phyloP scores from a whole-genome alignment of 129 eudicot species.

The Flaveria bidentis region DNA sequence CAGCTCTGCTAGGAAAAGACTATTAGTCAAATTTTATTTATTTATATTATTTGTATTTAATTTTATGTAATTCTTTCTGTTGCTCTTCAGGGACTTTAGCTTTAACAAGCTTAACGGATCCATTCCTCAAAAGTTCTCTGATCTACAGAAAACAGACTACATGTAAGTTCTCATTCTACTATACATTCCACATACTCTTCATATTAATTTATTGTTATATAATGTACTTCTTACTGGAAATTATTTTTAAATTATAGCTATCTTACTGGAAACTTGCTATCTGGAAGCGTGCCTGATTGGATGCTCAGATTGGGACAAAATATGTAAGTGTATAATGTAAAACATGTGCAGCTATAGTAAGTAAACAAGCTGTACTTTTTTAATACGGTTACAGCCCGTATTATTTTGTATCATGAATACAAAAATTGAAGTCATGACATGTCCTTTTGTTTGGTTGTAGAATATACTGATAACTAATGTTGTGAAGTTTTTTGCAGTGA shows the following conservation, averaged over 20 bases:
- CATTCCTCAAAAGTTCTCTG: conserved; percentile 20
- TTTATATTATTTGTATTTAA: not conserved
- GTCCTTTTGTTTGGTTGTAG: not conserved
- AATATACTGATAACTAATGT: not conserved
- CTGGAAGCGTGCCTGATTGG: conserved; percentile 56
- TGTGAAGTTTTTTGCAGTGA: conserved; percentile 34
- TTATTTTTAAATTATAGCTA: conserved; percentile 32
- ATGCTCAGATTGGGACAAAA: conserved; percentile 26
- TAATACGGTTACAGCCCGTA: not conserved
- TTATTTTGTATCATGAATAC: not conserved
- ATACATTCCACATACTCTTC: not conserved
- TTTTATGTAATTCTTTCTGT: not conserved
- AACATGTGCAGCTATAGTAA: not conserved
- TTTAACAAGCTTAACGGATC: conserved; percentile 46
- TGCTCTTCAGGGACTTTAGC: conserved; percentile 49
- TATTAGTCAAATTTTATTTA: not conserved
- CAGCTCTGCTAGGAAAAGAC: not conserved
- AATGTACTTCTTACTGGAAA: not conserved
- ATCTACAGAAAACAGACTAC: not conserved
- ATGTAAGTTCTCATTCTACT: conserved; percentile 37
- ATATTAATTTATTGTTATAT: not conserved
- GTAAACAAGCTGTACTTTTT: not conserved
- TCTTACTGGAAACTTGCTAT: conserved; percentile 43
- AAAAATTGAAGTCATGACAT: not conserved
- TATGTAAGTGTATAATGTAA: conserved; percentile 33